These are phyloP conservation scores for Massarina eburnea DNA, from an alignment of 2,329 filamentous ascomycete genomes.

Conservation along the genomic window DNA sequence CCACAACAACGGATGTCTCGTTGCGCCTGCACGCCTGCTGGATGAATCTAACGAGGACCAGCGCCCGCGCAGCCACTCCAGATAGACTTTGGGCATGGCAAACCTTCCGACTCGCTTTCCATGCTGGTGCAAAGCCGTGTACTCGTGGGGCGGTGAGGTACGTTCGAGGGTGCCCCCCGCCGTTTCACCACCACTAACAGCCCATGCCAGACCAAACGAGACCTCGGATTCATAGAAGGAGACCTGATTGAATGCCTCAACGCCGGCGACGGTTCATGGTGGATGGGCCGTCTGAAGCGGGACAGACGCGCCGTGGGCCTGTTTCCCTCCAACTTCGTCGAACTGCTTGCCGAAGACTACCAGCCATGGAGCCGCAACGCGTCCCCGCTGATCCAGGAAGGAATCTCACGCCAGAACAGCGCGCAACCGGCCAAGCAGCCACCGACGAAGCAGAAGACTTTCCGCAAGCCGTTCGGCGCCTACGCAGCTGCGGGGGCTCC, in stretches of 20 bases:
- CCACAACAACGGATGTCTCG: slow-evolving; percentile 2
- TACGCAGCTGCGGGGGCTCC: slow-evolving; percentile 51
- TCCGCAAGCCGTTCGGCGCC: slow-evolving; percentile 66
- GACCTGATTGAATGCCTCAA: slow-evolving; percentile 98
- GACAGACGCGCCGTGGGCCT: slow-evolving; percentile 89
- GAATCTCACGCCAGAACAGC: slow-evolving; percentile 54
- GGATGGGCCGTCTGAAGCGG: slow-evolving; percentile 88
- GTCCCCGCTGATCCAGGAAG: slow-evolving; percentile 48
- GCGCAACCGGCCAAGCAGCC: slow-evolving; percentile 51
- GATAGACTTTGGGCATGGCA: slow-evolving; percentile 42
- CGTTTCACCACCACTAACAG: slow-evolving; percentile 22
- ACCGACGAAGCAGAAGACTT: slow-evolving; percentile 56
- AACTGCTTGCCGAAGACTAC: slow-evolving; percentile 82
- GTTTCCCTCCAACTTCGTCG: slow-evolving; percentile 97
- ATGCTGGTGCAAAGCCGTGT: slow-evolving; percentile 88
- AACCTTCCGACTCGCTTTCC: slow-evolving; percentile 75
- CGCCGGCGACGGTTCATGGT: slow-evolving; percentile 96
- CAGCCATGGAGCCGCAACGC: slow-evolving; percentile 69
- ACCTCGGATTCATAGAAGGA: slow-evolving; percentile 95
- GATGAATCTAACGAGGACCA: not conserved
- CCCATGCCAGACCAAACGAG: slow-evolving; percentile 69
- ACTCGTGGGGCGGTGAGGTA: slow-evolving; percentile 87
- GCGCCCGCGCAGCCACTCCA: not conserved
- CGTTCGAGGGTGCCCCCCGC: slow-evolving; percentile 13
- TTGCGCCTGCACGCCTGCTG: slow-evolving; percentile 1